Percentiles rank a stretch among this genome's conserved stretches.
Evolutionary conservation across 331 rosid species (phyloP).

Genomic region (Prunus yedoensis): DNA sequence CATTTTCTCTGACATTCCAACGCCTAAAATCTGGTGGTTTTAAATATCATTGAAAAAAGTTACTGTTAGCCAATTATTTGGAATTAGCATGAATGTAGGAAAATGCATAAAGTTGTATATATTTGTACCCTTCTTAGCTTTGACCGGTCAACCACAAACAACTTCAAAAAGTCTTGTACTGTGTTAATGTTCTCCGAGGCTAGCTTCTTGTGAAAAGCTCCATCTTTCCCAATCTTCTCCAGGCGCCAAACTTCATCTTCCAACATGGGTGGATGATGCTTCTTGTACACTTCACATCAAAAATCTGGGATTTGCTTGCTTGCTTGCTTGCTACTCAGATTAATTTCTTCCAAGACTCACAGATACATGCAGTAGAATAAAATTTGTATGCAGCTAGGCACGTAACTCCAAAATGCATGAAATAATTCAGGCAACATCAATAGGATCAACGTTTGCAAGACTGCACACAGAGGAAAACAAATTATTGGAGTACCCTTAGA

Average conservation of each 20-base stretch:
- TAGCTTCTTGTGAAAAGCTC: conserved; percentile 77
- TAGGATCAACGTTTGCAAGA: too few relatives aligned
- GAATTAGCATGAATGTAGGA: neutral
- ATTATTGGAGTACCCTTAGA: too few relatives aligned
- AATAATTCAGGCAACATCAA: too few relatives aligned
- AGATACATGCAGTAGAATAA: too few relatives aligned
- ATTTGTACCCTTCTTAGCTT: conserved; percentile 45
- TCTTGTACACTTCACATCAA: conserved; percentile 66
- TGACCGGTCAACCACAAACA: conserved; percentile 46
- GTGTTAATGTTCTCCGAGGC: conserved; percentile 31
- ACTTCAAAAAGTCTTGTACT: conserved; percentile 77
- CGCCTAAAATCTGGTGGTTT: conserved; percentile 52
- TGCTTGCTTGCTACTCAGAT: too few relatives aligned
- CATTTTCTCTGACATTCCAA: conserved; percentile 81
- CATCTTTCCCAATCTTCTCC: conserved; percentile 93
- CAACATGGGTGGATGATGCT: conserved; percentile 83
- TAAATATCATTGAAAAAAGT: too few relatives aligned
- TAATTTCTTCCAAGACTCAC: too few relatives aligned
- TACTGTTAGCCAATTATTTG: neutral
- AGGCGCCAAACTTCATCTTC: conserved; percentile 84
- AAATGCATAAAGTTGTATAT: neutral
- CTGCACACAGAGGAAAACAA: too few relatives aligned
- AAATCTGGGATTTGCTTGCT: too few relatives aligned
- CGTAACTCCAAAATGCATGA: too few relatives aligned
- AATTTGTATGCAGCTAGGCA: too few relatives aligned